These are phyloP conservation scores for Nasturtium officinale DNA, from an alignment of 345 rosid species.

Conservation along the genomic window DNA sequence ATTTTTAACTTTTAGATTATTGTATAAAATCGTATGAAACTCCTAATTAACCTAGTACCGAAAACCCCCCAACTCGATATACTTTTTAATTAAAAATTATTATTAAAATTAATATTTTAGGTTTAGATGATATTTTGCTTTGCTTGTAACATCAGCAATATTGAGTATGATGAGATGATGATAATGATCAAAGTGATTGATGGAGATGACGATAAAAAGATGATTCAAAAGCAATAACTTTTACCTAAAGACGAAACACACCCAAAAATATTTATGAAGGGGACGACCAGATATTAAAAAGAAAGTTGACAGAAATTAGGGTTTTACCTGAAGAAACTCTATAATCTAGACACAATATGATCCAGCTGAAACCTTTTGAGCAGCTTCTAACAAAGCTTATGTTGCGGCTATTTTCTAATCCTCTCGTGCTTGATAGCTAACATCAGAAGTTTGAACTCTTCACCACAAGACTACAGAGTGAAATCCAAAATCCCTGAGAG, in stretches of 20 bases:
- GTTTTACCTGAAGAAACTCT: constrained; percentile 39
- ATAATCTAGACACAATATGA: constrained; percentile 17
- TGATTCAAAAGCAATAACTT: constrained; percentile 1
- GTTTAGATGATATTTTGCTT: constrained; percentile 38
- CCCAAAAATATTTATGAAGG: constrained; percentile 2
- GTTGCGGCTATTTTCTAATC: constrained; percentile 6
- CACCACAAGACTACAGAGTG: constrained; percentile 39
- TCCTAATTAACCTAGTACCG: neutral
- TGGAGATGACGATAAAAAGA: constrained; percentile 8
- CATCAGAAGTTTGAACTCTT: constrained; percentile 29
- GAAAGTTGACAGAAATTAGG: constrained; percentile 33
- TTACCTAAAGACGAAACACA: constrained; percentile 14
- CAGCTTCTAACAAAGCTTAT: constrained; percentile 25
- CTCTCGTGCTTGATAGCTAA: constrained; percentile 12
- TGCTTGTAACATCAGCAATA: constrained; percentile 47
- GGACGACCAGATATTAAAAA: neutral
- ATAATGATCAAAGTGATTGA: constrained; percentile 29
- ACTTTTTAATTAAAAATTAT: neutral
- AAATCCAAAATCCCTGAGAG: constrained; percentile 28
- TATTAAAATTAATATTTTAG: constrained; percentile 1
- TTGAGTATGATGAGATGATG: constrained; percentile 31
- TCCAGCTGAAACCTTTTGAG: constrained; percentile 13
- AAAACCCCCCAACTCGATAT: neutral
- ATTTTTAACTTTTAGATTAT: neutral
- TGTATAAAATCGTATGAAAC: neutral